Base-by-base conservation (phyloP, 805 yeast species). In the Groenewaldozyma salmanticensis region DNA sequence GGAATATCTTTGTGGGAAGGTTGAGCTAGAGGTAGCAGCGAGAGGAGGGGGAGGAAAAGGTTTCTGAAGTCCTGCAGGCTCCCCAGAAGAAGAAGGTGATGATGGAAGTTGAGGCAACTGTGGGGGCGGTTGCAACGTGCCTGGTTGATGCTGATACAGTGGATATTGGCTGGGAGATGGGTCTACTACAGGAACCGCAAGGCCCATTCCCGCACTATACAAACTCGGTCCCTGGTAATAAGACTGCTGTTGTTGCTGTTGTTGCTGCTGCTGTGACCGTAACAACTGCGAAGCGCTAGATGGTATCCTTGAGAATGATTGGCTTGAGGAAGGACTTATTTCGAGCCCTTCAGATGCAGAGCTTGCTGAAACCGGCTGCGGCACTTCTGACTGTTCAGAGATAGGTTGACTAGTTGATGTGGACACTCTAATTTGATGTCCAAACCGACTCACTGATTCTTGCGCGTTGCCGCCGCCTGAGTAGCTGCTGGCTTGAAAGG, bases 171-270 rank as follows among this genome's bases (percentile, higher is more conserved):
- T 11, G 7, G 37, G 6, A 16, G 24, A 4, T 19, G 13, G 22
- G 22, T 11, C 37, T 34, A 17, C 27, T 19, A 9, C 17, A 21
- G 13, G 21, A 19, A 17, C 37, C 37, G 17, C 17, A 5, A 34
- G 37, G 27, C 15, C 29, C 7, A 13, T 24, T 13, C 11, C 29
- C 29, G 29, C 13, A 13, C 29, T 24, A 13, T 24, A 24, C 11
- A 24, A 13, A 7, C 29, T 13, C 7, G 29, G 29, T n/a, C n/a
- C n/a, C n/a, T n/a, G n/a, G 29, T 24, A 24, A n/a, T 7, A 17
- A 31, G 20, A 19, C 31, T 21, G 38, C 5, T 33, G 37, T n/a
- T 33, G 37, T 5, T 7, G 29, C 37, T 33, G 37, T 13, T 33
- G 37, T 21, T 33, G 37, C 37, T 33, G 37, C n/a, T 19, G 29